Evolutionary conservation across 2,329 filamentous ascomycete species (phyloP), one percentile per base, ranked within the genome.

Genomic region (Penicillium sp.): DNA sequence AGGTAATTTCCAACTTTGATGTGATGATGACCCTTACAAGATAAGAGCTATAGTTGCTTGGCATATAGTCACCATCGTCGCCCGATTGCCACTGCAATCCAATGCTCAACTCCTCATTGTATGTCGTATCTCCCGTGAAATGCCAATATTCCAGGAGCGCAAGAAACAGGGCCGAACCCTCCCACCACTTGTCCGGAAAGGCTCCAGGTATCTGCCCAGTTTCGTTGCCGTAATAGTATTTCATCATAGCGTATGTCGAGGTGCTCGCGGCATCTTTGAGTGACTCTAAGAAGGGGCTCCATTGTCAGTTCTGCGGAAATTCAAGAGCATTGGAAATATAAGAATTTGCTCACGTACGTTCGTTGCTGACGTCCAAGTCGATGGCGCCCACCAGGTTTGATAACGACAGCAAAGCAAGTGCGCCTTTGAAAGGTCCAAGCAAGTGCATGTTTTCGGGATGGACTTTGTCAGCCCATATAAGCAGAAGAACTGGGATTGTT

Each of bases 321-420:
- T 36, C 13, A 7, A 3, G 34, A n/a, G 3, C 29, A 43, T 39
- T 27, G 47, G n/a, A 4, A 43, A 13, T 21, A 54, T 13, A 1
- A 31, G 14, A 1, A 11, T 5, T 16, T 3, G 6, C 10, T 24
- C 9, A 56, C 66, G 29, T 56, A 70, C 67, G 50, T 54, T 65
- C 55, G 55, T 67, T 57, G 44, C 54, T 62, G 45, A 72, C 61
- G 50, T 67, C 59, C 27, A 71, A 51, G 16, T 62, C 55, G 42
- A 71, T 67, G 7, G 67, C 60, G 48, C 47, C 29, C 10, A 48
- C 49, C 8, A 53, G 38, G 7, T 34, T 27, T 3, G 49, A 46
- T 16, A 57, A 21, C 9, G 62, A 34, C 6, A 55, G 29, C 5
- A 44, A 45, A 21, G 45, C 11, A n/a, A 54, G n/a, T 4, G 56